Base-by-base conservation (phyloP, 1,284 basidiomycete species). In the Sporisorium exsertum region DNA sequence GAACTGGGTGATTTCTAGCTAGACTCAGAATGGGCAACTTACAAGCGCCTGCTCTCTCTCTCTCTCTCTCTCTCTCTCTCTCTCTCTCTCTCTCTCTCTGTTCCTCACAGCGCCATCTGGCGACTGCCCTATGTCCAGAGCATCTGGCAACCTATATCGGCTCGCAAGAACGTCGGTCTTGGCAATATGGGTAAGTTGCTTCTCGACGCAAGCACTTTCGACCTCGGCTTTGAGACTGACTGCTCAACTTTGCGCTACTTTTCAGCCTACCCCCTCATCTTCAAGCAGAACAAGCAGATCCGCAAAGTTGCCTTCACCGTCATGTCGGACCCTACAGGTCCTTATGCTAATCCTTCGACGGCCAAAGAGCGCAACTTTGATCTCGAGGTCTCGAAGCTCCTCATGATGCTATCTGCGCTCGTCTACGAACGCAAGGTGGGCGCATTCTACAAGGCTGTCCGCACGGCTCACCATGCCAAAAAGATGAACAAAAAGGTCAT, bases 251-350 rank as follows among this genome's bases (percentile, higher is more conserved):
- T n/a, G n/a, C n/a, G n/a, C n/a, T n/a, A n/a, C 5, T 27, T 20
- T 46, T 29, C 56, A 84, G 86, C 79, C 2, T 86, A 86, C 60
- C 86, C 84, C 40, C 67, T 79, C 18, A 84, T 86, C 52, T 86
- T 86, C 43, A 64, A 82, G 42, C 70, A 81, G 27, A 79, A 78
- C 57, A 58, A 71, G 22, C 57, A 58, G 12, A 81, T 84, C 43
- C 74, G 83, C 18, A 72, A 77, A 43, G 78, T 78, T 6, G 84
- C 83, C 8, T 74, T 73, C 52, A 50, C 60, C 0, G 75, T 78
- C 37, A 77, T 85, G 72, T 71, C 64, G 26, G 51, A 70, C 15
- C 72, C 76, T 20, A 27, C 43, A n/a, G n/a, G n/a, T 42, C 51
- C 51, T 3, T 46, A 27, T 26, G 66, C 66, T 6, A 46, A 58